These are phyloP conservation scores for Lathyrus tuberosus DNA, from an alignment of 306 rosid genomes.

Conservation along the genomic window DNA sequence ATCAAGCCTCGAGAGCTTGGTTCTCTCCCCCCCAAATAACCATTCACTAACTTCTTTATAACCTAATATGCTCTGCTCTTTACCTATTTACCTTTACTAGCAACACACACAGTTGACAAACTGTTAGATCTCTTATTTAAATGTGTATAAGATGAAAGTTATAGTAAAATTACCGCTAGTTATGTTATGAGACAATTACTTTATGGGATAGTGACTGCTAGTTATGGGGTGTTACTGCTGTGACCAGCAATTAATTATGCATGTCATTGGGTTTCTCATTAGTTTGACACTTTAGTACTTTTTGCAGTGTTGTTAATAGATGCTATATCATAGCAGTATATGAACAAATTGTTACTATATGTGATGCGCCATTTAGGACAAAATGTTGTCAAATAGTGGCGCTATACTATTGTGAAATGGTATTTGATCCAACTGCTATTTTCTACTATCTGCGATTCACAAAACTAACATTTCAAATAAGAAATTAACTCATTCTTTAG, in stretches of 20 bases:
- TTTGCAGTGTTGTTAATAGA: not conserved
- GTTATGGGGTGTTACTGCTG: no score
- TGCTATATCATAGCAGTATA: no score
- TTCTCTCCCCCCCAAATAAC: not conserved
- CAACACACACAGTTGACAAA: not conserved
- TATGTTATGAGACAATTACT: no score
- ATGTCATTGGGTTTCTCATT: slow-evolving; percentile 22
- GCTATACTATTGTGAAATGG: no score
- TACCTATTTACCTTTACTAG: not conserved
- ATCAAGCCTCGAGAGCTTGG: not conserved
- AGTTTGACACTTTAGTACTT: slow-evolving; percentile 28
- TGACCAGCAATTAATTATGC: not conserved
- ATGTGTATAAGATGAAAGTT: not conserved
- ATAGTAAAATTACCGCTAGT: no score
- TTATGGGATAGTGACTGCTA: no score
- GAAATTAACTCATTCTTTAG: not conserved
- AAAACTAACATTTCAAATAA: not conserved
- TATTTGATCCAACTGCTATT: no score
- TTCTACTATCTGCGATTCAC: no score
- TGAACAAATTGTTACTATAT: no score
- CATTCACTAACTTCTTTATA: not conserved
- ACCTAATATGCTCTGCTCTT: not conserved
- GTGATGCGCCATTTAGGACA: no score
- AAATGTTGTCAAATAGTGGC: no score
- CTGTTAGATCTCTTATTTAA: not conserved